Evolutionary conservation across 2,329 filamentous ascomycete genomes (phyloP).

Genomic region (Monascus ruber): DNA sequence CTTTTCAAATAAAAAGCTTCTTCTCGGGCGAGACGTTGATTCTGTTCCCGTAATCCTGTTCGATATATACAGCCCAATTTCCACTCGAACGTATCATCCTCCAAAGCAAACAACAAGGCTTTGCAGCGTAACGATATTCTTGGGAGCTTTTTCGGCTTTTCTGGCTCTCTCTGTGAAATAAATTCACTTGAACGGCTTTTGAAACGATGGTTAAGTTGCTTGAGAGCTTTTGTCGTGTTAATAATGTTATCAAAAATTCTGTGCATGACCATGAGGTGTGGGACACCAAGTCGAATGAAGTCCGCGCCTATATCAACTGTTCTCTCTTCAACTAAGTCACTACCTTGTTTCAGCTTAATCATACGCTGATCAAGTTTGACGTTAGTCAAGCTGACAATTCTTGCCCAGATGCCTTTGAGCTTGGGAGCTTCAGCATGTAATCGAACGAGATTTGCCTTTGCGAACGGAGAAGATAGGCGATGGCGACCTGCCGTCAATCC

Average conservation of each 20-base stretch:
- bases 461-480: slow-evolving; percentile 74
- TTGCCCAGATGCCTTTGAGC: slow-evolving; percentile 73
- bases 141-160: slow-evolving; percentile 75
- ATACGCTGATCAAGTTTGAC: slow-evolving; percentile 71
- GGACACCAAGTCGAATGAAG: slow-evolving; percentile 75
- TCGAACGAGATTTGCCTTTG: slow-evolving; percentile 66
- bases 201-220: slow-evolving; percentile 91
- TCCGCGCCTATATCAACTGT: slow-evolving; percentile 77
- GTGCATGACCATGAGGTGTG: slow-evolving; percentile 82
- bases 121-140: slow-evolving; percentile 73
- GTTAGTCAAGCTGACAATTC: slow-evolving; percentile 72
- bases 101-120: slow-evolving; percentile 78
- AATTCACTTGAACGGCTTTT: slow-evolving; percentile 79
- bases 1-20: slow-evolving; percentile 82
- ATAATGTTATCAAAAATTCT: slow-evolving; percentile 87
- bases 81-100: slow-evolving; percentile 96
- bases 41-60: slow-evolving; percentile 76
- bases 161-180: slow-evolving; percentile 71
- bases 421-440: slow-evolving; percentile 79
- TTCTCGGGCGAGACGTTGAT: slow-evolving; percentile 77
- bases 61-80: slow-evolving; percentile 92
- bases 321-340: slow-evolving; percentile 57
- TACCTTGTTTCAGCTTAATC: slow-evolving; percentile 56
- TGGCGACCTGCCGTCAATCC: slow-evolving; percentile 72
- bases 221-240: slow-evolving; percentile 74